A percentile compares a stretch with the other conserved stretches of the same genome.
phyloP scores from a whole-genome alignment of 768 basidiomycete species.

The Udeniomyces megalosporus region DNA sequence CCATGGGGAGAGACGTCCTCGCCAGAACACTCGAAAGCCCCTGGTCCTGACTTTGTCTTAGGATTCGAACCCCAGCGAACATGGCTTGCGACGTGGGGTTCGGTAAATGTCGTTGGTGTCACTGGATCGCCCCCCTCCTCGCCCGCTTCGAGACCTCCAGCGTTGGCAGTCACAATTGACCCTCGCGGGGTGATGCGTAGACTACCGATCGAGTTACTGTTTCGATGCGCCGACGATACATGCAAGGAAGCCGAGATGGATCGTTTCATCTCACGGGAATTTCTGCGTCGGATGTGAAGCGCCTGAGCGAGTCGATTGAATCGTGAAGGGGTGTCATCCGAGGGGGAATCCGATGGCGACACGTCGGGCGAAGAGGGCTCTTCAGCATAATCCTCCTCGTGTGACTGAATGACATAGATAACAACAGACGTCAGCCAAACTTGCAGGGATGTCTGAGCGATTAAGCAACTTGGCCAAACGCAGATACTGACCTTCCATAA shows the following conservation, averaged over 20 bases:
- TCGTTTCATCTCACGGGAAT: neutral
- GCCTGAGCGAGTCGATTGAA: slow-evolving; percentile 5
- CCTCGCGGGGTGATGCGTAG: neutral
- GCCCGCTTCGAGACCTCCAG: no score
- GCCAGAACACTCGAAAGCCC: no score
- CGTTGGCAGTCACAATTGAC: neutral
- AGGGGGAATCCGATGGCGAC: neutral
- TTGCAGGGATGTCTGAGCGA: neutral
- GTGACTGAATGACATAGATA: no score
- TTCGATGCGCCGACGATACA: neutral
- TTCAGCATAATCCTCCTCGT: neutral
- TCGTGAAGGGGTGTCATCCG: neutral
- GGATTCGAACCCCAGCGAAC: slow-evolving; percentile 11
- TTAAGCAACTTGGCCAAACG: no score
- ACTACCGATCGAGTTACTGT: neutral
- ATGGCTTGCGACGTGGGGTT: neutral
- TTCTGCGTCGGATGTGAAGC: slow-evolving; percentile 1
- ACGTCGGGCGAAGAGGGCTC: neutral
- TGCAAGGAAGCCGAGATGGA: slow-evolving; percentile 3
- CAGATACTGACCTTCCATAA: slow-evolving; percentile 5
- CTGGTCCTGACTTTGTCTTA: neutral
- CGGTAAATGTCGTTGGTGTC: neutral
- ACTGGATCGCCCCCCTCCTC: neutral
- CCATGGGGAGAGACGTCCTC: neutral
- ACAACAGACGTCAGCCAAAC: no score